Evolutionary conservation across 768 basidiomycete species (phyloP).

Genomic region (Tylopilus cervinicoccineus): DNA sequence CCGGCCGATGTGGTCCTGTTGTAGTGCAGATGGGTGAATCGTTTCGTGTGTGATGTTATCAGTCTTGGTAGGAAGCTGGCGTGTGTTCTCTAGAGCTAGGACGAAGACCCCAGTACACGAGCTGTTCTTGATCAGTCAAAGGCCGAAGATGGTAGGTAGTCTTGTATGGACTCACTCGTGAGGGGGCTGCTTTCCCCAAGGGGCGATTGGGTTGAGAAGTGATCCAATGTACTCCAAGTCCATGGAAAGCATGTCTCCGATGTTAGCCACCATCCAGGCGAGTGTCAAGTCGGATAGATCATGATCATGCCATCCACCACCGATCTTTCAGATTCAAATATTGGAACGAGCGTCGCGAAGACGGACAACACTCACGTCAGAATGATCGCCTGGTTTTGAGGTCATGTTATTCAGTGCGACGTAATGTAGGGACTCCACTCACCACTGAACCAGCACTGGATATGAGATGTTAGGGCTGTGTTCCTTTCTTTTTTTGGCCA

Average conservation of each 20-base stretch:
- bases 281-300: constrained; percentile 65
- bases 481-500: background rate
- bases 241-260: constrained; percentile 52
- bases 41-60: constrained; percentile 52
- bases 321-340: constrained; percentile 46
- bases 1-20: constrained; percentile 37
- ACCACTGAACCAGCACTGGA: constrained; percentile 72
- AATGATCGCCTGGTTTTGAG: constrained; percentile 27
- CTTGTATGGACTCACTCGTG: constrained; percentile 50
- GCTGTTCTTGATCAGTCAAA: constrained; percentile 32
- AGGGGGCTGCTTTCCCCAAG: constrained; percentile 59
- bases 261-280: constrained; percentile 60
- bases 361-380: constrained; percentile 13
- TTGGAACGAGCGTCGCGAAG: background rate
- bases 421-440: constrained; percentile 10
- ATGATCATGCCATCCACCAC: constrained; percentile 65
- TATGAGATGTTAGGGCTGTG: constrained; percentile 4
- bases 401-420: constrained; percentile 2
- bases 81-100: constrained; percentile 41
- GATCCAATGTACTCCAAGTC: constrained; percentile 50
- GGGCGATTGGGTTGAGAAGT: constrained; percentile 47
- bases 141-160: background rate
- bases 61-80: constrained; percentile 43
- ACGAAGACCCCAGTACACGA: constrained; percentile 52
- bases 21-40: constrained; percentile 57